phyloP scores from a whole-genome alignment of 108 stramenopile genomes.

The Nannochloropsis oceanica region DNA sequence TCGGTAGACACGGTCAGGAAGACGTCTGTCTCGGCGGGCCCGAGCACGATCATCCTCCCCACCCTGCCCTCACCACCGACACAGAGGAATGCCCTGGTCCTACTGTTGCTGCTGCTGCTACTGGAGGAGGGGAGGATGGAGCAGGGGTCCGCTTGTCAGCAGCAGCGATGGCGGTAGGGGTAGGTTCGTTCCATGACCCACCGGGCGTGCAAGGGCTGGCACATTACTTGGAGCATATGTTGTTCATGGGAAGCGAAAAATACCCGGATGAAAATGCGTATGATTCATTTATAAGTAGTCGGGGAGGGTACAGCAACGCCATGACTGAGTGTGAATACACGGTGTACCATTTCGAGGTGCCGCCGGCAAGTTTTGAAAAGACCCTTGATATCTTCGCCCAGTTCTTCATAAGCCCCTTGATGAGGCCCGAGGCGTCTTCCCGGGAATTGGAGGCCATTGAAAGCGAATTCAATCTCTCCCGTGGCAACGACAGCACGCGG shows the following conservation, averaged over 20 bases:
- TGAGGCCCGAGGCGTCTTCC: constrained; percentile 15
- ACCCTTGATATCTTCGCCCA: constrained; percentile 36
- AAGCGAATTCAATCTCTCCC: constrained; percentile 71
- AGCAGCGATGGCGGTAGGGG: constrained; percentile 77
- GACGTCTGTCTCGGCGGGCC: background rate
- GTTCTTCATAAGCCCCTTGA: constrained; percentile 25
- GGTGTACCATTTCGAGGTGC: background rate
- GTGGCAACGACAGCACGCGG: constrained; percentile 55
- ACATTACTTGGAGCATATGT: constrained; percentile 80
- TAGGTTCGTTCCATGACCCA: constrained; percentile 77
- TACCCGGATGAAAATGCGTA: constrained; percentile 47
- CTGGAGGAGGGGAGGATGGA: background rate
- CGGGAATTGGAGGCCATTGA: constrained; percentile 35
- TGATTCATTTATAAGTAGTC: constrained; percentile 26
- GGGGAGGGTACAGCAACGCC: constrained; percentile 32
- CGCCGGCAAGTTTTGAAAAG: background rate
- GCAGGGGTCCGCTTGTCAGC: constrained; percentile 42
- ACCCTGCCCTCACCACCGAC: background rate
- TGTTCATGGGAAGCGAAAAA: constrained; percentile 82
- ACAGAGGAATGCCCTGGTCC: background rate
- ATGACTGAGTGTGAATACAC: background rate
- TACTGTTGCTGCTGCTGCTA: background rate
- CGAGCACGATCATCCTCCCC: background rate
- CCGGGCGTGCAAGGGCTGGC: constrained; percentile 52
- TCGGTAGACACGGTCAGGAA: background rate